Base-by-base conservation (phyloP, 495 filamentous ascomycete genomes). In the Lasiosphaeria miniovina region DNA sequence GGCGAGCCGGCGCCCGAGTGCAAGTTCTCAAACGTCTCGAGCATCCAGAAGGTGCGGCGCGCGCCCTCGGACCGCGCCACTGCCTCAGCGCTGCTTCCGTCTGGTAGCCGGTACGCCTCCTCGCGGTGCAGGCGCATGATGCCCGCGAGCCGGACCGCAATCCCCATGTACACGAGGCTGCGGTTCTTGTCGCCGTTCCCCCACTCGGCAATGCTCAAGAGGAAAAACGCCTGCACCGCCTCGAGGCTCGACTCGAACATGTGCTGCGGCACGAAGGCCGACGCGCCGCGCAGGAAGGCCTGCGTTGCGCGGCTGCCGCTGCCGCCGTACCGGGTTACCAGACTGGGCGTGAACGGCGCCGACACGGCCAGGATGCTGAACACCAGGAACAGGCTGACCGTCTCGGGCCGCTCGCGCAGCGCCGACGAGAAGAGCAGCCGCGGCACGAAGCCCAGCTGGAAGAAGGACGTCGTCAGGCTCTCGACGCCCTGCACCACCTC, bases 51-150 rank as follows among this genome's bases (percentile, higher is more conserved):
- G 4, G 71, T 74, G 55, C 71, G 69, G 40, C 71, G 62, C n/a
- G 69, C 69, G 10, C 65, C 66, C 55, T 74, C 71, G 17, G 68
- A 62, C 10, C 64, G 41, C 34, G 71, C 53, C 10, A 49, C 31
- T 4, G 40, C 17, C 15, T 61, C 66, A 2, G 40, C 32, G 0
- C 15, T 61, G 1, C 40, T 46, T n/a, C 36, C 4, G 24, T 67
- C 49, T 36, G 68, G 67, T 11, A 68, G 68, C 45, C 66, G 63
- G 48, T 77, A 77, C 0, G 73, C 70, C 45, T 77, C 75, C 48
- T 77, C 75, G 32, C 75, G 72, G 61, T 77, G 75, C 3, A 77
- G 71, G n/a, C 66, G 66, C 62, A 77, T 65, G 15, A 77, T 48
- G 3, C 67, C 72, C 15, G 75, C 75, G 72, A 77, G 72, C 45